phyloP scores from a whole-genome alignment of 164 flowering plant genomes.

The Stephania yunnanensis region DNA sequence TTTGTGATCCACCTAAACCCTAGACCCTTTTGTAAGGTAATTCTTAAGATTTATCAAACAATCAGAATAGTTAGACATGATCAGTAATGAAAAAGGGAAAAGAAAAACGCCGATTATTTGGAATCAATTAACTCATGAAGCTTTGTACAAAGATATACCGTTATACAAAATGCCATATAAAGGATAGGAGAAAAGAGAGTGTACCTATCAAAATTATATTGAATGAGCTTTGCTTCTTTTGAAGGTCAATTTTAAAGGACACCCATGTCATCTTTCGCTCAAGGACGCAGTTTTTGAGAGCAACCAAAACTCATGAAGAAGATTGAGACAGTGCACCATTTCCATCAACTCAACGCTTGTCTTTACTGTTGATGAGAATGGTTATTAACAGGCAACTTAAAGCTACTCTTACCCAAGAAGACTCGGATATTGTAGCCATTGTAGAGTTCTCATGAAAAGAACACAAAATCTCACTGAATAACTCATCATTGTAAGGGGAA shows the following conservation, averaged over 20 bases:
- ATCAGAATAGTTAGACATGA: too few relatives aligned
- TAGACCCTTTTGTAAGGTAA: too few relatives aligned
- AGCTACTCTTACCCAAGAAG: not conserved
- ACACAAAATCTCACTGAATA: conserved; percentile 19
- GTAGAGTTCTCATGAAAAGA: not conserved
- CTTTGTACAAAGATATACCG: not conserved
- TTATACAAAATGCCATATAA: conserved; percentile 21
- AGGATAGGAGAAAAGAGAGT: not conserved
- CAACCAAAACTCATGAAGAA: conserved; percentile 26
- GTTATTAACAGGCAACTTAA: not conserved
- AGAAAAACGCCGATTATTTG: conserved; percentile 14
- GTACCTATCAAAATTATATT: not conserved
- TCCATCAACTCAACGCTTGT: not conserved
- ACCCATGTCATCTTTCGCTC: not conserved
- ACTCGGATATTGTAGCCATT: not conserved
- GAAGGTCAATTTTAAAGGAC: not conserved
- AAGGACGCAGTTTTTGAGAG: not conserved
- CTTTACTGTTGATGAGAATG: not conserved
- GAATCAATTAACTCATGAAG: not conserved
- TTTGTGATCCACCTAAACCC: too few relatives aligned
- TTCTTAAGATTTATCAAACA: too few relatives aligned
- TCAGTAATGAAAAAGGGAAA: not conserved
- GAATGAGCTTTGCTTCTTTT: not conserved
- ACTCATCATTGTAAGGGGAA: not conserved
- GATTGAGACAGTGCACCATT: not conserved